Base-by-base conservation (phyloP, 208 protist genomes). In the Trypanosoma congolense region DNA sequence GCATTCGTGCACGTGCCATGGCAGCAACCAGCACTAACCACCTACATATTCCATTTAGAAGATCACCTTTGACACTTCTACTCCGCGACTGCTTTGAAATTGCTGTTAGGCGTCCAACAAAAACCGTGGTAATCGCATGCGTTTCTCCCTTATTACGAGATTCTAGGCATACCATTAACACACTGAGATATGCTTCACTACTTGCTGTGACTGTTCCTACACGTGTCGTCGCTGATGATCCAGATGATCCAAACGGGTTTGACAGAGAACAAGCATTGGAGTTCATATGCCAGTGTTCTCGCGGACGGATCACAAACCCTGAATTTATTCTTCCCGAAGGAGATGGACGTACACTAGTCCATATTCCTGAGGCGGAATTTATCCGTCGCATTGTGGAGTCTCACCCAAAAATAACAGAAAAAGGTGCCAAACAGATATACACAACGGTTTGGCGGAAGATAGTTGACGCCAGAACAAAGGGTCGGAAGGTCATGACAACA, bases 51-150 rank as follows among this genome's bases (percentile, higher is more conserved):
- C 90, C 90, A 1, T 96, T 92, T 60, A 67, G 90, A 22, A 77
- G 81, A 56, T 92, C 81, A 12, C 87, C 83, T 12, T 69, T 96
- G 24, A 96, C 90, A 16, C 63, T 96, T 33, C 64, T 92, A 18
- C 61, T 96, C 40, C 74, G 87, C 24, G 90, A 95, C 69, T 90
- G 79, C 56, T 96, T 96, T 70, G 87, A 93, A 53, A 89, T 95
- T 60, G 85, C 85, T 2, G 86, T 93, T 24, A 76, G 75, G 28
- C 68, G 86, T 8, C 88, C 84, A 10, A 92, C 84, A 3, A 93
- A 94, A 63, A 95, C 88, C 3, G 87, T 92, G 4, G 68, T 96
- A 61, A 94, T 96, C 62, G 90, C 86, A 9, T 95, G 88, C 59
- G 80, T 95, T 56, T 93, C 85, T 19, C 87, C 87, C n/a, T 65